Conservation (phyloP, 2,329 filamentous ascomycete genomes). For the Ceratocystis harringtonii region DNA sequence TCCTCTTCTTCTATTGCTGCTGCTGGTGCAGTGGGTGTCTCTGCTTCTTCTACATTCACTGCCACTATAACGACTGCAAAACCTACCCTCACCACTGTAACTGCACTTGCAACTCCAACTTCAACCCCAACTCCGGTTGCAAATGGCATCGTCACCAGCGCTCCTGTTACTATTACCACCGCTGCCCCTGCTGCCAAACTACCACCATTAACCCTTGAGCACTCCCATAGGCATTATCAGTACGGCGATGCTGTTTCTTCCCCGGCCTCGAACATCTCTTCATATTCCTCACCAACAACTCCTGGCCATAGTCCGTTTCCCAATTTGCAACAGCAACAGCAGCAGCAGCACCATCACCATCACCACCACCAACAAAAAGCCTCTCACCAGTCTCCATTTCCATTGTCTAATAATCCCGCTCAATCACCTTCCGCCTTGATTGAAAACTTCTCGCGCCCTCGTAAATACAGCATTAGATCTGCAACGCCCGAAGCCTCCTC, state of each 20-base stretch:
- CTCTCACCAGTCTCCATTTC: background rate
- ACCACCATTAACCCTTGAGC: background rate
- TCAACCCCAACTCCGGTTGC: background rate
- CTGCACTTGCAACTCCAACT: too few species aligned
- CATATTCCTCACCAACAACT: conserved; percentile 1
- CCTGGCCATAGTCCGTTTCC: background rate
- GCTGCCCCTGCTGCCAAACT: background rate
- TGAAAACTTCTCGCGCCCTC: conserved; percentile 46
- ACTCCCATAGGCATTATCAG: background rate
- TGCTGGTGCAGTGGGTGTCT: background rate
- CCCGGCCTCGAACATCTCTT: background rate
- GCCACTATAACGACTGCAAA: background rate
- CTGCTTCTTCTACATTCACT: background rate
- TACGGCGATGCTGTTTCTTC: background rate
- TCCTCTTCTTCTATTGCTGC: background rate
- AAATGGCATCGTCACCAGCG: background rate
- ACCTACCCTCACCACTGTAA: background rate
- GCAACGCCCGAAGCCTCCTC: conserved; percentile 11
- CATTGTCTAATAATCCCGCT: background rate
- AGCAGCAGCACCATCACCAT: conserved; percentile 19
- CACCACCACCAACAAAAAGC: conserved; percentile 21
- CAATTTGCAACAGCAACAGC: too few species aligned
- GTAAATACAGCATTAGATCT: conserved; percentile 35
- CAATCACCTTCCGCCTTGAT: conserved; percentile 24
- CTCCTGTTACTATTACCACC: background rate